A percentile compares a stretch with the other conserved stretches of the same genome.
phyloP scores from a whole-genome alignment of 2,329 filamentous ascomycete species.

The Alternaria postmessia region DNA sequence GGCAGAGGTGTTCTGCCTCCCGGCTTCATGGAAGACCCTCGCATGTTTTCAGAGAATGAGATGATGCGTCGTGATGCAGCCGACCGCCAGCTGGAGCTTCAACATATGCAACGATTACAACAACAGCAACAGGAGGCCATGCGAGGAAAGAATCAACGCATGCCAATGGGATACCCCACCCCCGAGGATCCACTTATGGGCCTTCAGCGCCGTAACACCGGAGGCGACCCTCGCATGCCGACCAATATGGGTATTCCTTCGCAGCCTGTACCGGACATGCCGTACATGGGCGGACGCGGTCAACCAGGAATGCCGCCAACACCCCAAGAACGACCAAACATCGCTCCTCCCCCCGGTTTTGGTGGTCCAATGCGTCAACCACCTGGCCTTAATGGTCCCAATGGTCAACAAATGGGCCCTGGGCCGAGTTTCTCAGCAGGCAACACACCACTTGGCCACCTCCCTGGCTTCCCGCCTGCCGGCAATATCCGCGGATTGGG shows the following conservation, averaged over 20 bases:
- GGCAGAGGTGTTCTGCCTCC: conserved; percentile 47
- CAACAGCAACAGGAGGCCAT: conserved; percentile 43
- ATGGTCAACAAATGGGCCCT: conserved; percentile 43
- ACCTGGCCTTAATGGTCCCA: conserved; percentile 44
- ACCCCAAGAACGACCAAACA: conserved; percentile 47
- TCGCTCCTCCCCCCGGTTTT: conserved; percentile 49
- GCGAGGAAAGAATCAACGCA: conserved; percentile 42
- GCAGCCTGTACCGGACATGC: conserved; percentile 47
- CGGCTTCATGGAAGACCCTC: conserved; percentile 49
- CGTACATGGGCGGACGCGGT: conserved; percentile 43
- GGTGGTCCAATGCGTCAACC: conserved; percentile 48
- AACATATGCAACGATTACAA: conserved; percentile 41
- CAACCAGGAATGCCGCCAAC: conserved; percentile 49
- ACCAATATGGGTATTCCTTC: conserved; percentile 55
- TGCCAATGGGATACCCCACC: conserved; percentile 44
- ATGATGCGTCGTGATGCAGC: conserved; percentile 44
- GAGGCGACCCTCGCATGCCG: conserved; percentile 47
- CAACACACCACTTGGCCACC: conserved; percentile 50
- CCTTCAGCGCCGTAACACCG: conserved; percentile 50
- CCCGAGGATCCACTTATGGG: conserved; percentile 45
- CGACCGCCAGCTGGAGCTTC: conserved; percentile 39
- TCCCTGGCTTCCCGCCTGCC: conserved; percentile 45
- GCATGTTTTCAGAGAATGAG: conserved; percentile 44
- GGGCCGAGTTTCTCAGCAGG: conserved; percentile 47
- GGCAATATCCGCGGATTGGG: conserved; percentile 41